A percentile compares a stretch with the other conserved stretches of the same genome.
These are phyloP conservation scores for Fusarium cicatricum DNA, from an alignment of 2,329 filamentous ascomycete species.

Conservation along the genomic window DNA sequence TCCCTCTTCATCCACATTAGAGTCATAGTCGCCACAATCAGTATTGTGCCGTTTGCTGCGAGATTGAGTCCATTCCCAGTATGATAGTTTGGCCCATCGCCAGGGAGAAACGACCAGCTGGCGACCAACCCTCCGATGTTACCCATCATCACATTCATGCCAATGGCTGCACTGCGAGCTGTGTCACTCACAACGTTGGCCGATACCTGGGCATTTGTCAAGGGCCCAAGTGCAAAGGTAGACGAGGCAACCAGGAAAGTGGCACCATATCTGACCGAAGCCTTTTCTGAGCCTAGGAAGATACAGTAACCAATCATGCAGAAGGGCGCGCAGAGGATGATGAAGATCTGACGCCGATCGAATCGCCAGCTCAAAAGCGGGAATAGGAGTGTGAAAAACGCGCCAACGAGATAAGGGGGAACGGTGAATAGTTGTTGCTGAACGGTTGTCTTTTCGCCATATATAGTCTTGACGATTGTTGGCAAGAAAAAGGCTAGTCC, in stretches of 20 bases:
- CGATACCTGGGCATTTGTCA: slow-evolving; percentile 72
- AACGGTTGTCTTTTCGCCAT: slow-evolving; percentile 62
- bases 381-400: slow-evolving; percentile 70
- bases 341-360: slow-evolving; percentile 67
- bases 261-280: slow-evolving; percentile 70
- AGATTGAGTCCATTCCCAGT: slow-evolving; percentile 77
- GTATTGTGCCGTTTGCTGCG: slow-evolving; percentile 60
- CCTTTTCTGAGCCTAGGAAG: slow-evolving; percentile 66
- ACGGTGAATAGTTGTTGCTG: slow-evolving; percentile 75
- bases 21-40: slow-evolving; percentile 58
- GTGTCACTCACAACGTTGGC: slow-evolving; percentile 78
- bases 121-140: slow-evolving; percentile 73
- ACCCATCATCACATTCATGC: slow-evolving; percentile 73
- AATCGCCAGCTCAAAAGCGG: slow-evolving; percentile 68
- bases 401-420: slow-evolving; percentile 74
- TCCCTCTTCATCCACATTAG: slow-evolving; percentile 69
- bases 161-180: slow-evolving; percentile 71
- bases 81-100: slow-evolving; percentile 69
- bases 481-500: slow-evolving; percentile 76
- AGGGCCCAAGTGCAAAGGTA: slow-evolving; percentile 68
- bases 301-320: slow-evolving; percentile 76
- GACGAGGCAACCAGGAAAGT: slow-evolving; percentile 74
- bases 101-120: slow-evolving; percentile 70
- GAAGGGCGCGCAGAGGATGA: slow-evolving; percentile 66
- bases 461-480: slow-evolving; percentile 75